These are phyloP conservation scores for Persicaria tinctoria DNA, from an alignment of 148 eudicot genomes.

Conservation along the genomic window DNA sequence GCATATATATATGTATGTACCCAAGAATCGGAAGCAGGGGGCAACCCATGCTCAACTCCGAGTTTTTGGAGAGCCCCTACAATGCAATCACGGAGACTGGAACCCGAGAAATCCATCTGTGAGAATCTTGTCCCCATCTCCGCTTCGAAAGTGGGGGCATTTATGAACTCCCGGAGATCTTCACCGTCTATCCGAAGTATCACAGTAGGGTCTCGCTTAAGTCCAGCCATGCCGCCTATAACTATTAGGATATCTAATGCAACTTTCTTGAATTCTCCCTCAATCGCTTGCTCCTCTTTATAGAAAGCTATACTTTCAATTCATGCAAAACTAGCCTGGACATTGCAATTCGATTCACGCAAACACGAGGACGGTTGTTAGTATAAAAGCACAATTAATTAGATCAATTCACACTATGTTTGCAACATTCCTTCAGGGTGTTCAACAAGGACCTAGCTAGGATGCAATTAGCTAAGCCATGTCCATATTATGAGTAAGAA, in stretches of 20 bases:
- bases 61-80: conserved; percentile 66
- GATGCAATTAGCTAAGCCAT: too few relatives aligned
- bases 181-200: conserved; percentile 91
- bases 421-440: too few relatives aligned
- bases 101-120: conserved; percentile 38
- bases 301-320: conserved; percentile 50
- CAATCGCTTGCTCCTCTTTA: conserved; percentile 62
- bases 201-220: conserved; percentile 81
- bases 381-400: neutral
- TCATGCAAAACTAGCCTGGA: conserved; percentile 52
- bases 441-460: too few relatives aligned
- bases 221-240: conserved; percentile 73
- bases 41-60: conserved; percentile 83
- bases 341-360: neutral
- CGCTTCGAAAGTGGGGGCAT: conserved; percentile 42
- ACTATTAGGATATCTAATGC: conserved; percentile 43
- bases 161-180: conserved; percentile 62
- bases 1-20: conserved; percentile 24
- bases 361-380: neutral
- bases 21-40: conserved; percentile 92
- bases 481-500: too few relatives aligned
- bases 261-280: conserved; percentile 63
- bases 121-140: conserved; percentile 49
- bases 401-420: neutral
- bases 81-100: conserved; percentile 36